Evolutionary conservation across 1,284 basidiomycete species (phyloP), one percentile per base, ranked within the genome.

Genomic region (Tremellales sp.): DNA sequence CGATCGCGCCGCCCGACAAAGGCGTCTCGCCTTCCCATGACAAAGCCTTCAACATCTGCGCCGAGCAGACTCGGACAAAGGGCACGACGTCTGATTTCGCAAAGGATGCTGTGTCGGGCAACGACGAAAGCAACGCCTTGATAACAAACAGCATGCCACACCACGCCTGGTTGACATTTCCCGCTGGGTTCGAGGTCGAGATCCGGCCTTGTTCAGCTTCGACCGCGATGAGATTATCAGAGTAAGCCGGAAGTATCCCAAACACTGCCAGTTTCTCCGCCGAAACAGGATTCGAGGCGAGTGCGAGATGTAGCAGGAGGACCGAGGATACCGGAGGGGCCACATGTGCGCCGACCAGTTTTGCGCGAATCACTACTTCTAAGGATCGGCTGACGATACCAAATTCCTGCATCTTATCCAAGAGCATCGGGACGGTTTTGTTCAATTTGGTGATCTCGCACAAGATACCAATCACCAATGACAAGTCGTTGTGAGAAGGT

Each of bases 181-280:
- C 79, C 0, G 85, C 82, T 4, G 87, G 71, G 60, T 86, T 83
- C 1, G 83, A 78, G 12, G 84, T 78, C n/a, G 85, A 80, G 28
- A 94, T 80, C 43, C 77, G 68, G 2, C 87, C 90, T 5, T 81
- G 76, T 58, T 86, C 86, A 47, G 91, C 82, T 8, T 81, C 80
- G 16, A 79, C 74, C 35, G 83, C 87, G 57, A 95, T 81, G 39
- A 79, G 79, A 65, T 89, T 93, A 63, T 87, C 86, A 58, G 83
- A 83, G 66, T 94, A 88, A 0, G 88, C 85, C 1, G 83, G 75
- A 24, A 95, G 75, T 1, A 91, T 75, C 29, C 89, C 89, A 53
- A 87, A 87, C 57, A 85, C 83, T 2, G 89, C 89, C 21, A 95
- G 79, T 50, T 85, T 76, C 68, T 95, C 91, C 2, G 91, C 88